Evolutionary conservation across 2,329 filamentous ascomycete species (phyloP).

Genomic region (Colletotrichum ledebouriae): DNA sequence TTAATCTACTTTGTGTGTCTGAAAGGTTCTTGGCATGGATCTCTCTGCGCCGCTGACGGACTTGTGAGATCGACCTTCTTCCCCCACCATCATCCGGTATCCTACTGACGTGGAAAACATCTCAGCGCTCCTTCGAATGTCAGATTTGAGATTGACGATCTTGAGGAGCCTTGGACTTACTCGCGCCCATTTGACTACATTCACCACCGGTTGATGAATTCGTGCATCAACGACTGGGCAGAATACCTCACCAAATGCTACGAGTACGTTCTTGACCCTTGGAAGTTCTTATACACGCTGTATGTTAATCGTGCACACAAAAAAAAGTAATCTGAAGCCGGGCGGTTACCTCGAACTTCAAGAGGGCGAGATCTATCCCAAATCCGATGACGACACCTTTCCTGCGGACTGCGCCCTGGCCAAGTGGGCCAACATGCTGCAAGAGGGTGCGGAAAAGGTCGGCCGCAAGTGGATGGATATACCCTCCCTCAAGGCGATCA

Average conservation of each 20-base stretch:
- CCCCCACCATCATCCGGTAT: too few species aligned
- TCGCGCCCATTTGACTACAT: constrained; percentile 67
- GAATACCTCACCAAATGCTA: not conserved
- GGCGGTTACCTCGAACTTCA: too few species aligned
- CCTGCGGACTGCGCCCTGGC: constrained; percentile 16
- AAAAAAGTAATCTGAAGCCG: not conserved
- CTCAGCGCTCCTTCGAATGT: constrained; percentile 64
- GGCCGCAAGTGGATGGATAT: constrained; percentile 47
- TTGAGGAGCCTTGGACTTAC: constrained; percentile 64
- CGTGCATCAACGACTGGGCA: constrained; percentile 4
- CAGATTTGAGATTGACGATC: constrained; percentile 67
- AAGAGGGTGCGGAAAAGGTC: constrained; percentile 1
- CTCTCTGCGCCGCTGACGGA: not conserved
- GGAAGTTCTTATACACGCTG: too few species aligned
- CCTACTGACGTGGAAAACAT: too few species aligned
- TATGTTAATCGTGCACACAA: too few species aligned
- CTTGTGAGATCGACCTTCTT: not conserved
- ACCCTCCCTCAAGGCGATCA: constrained; percentile 45
- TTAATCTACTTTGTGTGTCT: too few species aligned
- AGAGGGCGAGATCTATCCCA: too few species aligned
- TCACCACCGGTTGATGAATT: constrained; percentile 55
- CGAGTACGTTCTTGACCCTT: not conserved
- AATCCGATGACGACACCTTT: too few species aligned
- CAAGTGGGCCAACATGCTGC: not conserved
- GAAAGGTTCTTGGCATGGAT: not conserved